A percentile compares a stretch with the other conserved stretches of the same genome.
Conservation (phyloP, 768 basidiomycete species). For the Pleurotus salmoneostramineus region DNA sequence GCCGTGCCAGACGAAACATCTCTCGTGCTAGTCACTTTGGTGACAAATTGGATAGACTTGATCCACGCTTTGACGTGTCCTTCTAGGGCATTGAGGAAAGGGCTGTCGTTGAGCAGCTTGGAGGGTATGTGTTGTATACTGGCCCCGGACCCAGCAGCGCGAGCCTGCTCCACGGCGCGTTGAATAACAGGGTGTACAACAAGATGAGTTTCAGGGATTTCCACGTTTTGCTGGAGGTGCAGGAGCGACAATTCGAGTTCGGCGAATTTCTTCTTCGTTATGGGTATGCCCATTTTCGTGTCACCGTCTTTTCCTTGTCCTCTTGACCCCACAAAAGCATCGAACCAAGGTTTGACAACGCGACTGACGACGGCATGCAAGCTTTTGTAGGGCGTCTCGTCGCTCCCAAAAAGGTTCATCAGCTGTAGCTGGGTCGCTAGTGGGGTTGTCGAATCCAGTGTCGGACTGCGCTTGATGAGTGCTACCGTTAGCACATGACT, state of each 20-base stretch:
- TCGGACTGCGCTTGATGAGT: constrained; percentile 87
- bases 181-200: constrained; percentile 89
- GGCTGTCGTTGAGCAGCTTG: constrained; percentile 77
- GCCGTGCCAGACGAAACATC: constrained; percentile 95
- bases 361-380: constrained; percentile 92
- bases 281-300: constrained; percentile 90
- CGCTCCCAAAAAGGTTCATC: constrained; percentile 85
- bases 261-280: constrained; percentile 99
- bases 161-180: constrained; percentile 72
- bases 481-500: constrained; percentile 84
- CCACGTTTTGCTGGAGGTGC: constrained; percentile 97
- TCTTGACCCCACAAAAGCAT: constrained; percentile 90
- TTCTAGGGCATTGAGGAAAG: constrained; percentile 92
- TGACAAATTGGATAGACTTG: constrained; percentile 95
- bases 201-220: constrained; percentile 95
- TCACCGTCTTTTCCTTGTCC: constrained; percentile 73
- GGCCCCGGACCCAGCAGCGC: constrained; percentile 53
- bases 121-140: constrained; percentile 73
- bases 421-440: constrained; percentile 87
- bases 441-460: constrained; percentile 75
- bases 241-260: constrained; percentile 92
- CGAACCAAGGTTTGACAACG: constrained; percentile 97
- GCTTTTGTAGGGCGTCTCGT: constrained; percentile 92
- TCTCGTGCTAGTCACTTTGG: constrained; percentile 87
- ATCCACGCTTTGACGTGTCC: constrained; percentile 97